Evolutionary conservation across 2,329 filamentous ascomycete genomes (phyloP), one percentile per base, ranked within the genome.

Genomic region (Arthroderma sp.): DNA sequence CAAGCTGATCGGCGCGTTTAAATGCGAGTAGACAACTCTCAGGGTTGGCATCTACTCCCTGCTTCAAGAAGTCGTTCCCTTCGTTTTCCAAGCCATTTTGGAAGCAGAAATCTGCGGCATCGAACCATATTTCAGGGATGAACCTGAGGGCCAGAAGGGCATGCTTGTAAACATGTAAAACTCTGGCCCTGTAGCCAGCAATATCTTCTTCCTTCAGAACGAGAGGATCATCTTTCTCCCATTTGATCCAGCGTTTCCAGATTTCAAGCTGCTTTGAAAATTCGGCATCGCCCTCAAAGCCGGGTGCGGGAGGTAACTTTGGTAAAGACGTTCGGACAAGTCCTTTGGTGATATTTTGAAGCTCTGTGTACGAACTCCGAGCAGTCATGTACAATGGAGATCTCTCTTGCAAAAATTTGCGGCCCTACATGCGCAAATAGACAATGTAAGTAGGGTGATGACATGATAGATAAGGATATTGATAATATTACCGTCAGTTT

Each of bases 371-470:
- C 36, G 87, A 87, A 53, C 83, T 88, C 61, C 93, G 82, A 43
- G 93, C 91, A 10, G 88, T 93, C 87, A 98, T 94, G 63, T 96
- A 98, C 2, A 83, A 78, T 1, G 89, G 83, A 0, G 89, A 95
- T 49, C 83, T 82, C 58, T 98, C 91, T 59, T 94, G 87, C 3
- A 98, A 74, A 54, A 94, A 88, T 65, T 96, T 96, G 27, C 89
- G 85, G 36, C 86, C 91, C 83, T 89, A 50, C 3, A 11, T 8
- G 5, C 36, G 6, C 8, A 29, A 22, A 22, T 22, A 22, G 15
- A 29, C 4, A 11, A 22, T 11, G n/a, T 48, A 44, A 37, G 49
- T 34, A 31, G 53, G 46, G 51, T 42, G 11, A 22, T 22, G 15
- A 3, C 15, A 22, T 22, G 15, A 22, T 22, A 29, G 38, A 5